phyloP scores from a whole-genome alignment of 1,284 basidiomycete genomes.

The Cerrena zonata region DNA sequence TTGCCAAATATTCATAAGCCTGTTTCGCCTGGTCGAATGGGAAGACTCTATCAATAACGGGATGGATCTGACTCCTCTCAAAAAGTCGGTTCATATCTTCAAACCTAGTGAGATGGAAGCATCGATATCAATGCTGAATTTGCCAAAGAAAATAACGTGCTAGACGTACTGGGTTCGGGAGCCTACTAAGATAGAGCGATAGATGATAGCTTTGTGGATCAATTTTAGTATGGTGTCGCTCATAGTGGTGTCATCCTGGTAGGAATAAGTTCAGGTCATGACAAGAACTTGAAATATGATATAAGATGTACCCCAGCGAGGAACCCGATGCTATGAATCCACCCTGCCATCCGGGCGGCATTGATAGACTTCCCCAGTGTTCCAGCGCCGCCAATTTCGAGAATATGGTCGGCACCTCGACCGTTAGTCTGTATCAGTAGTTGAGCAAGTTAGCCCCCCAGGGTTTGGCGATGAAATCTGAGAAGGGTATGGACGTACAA shows the following conservation, averaged over 20 bases:
- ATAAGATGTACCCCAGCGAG: slow-evolving; percentile 21
- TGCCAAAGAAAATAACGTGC: neutral
- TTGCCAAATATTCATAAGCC: slow-evolving; percentile 33
- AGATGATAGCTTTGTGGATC: slow-evolving; percentile 13
- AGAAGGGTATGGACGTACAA: slow-evolving; percentile 8
- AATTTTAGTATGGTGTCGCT: slow-evolving; percentile 1
- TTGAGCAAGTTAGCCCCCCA: neutral
- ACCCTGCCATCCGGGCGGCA: slow-evolving; percentile 30
- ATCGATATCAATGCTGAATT: neutral
- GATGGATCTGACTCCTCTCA: slow-evolving; percentile 26
- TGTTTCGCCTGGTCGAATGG: slow-evolving; percentile 31
- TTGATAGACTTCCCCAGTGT: slow-evolving; percentile 33
- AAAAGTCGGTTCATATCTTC: slow-evolving; percentile 35
- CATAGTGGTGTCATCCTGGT: neutral
- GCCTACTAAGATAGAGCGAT: slow-evolving; percentile 33
- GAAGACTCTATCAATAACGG: slow-evolving; percentile 38
- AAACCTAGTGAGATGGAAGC: slow-evolving; percentile 18
- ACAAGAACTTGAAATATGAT: neutral
- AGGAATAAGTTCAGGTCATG: neutral
- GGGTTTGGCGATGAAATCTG: neutral
- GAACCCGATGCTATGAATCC: slow-evolving; percentile 35
- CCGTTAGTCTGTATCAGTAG: slow-evolving; percentile 22
- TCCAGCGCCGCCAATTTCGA: slow-evolving; percentile 37
- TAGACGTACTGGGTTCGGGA: slow-evolving; percentile 24
- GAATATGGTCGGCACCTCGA: slow-evolving; percentile 36